These are phyloP conservation scores for Coemansia sp. DNA, from an alignment of 192 early-diverging fungal genomes.

Conservation along the genomic window DNA sequence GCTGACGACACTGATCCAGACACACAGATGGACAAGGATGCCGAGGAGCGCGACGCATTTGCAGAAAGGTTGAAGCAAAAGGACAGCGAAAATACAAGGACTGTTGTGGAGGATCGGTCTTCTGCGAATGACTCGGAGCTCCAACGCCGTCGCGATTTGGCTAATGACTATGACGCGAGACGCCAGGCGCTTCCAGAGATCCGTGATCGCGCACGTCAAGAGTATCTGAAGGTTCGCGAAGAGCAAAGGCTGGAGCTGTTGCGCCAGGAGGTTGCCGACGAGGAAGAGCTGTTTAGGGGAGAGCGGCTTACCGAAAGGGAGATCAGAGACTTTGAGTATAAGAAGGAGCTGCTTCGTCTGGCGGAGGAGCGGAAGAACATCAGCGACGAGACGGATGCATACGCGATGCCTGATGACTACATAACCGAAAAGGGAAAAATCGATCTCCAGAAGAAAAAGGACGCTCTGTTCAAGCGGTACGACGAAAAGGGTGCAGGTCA, in stretches of 20 bases:
- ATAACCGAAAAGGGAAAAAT: constrained; percentile 98
- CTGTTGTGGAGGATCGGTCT: constrained; percentile 45
- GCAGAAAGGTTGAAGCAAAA: constrained; percentile 75
- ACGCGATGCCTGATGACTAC: constrained; percentile 90
- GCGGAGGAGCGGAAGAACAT: constrained; percentile 83
- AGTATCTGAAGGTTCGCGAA: constrained; percentile 88
- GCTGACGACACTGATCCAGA: constrained; percentile 34
- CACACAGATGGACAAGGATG: constrained; percentile 61
- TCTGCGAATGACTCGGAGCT: constrained; percentile 60
- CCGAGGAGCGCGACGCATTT: constrained; percentile 89
- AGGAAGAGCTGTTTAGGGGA: constrained; percentile 76
- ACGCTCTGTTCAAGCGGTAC: constrained; percentile 85
- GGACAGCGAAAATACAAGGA: constrained; percentile 77
- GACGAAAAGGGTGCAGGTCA: constrained; percentile 64
- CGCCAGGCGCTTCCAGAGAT: constrained; percentile 69
- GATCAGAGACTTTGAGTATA: constrained; percentile 73
- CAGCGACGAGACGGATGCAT: constrained; percentile 78
- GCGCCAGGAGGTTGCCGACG: constrained; percentile 79
- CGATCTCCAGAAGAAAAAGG: constrained; percentile 90
- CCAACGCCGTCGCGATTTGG: constrained; percentile 70
- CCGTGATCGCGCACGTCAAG: constrained; percentile 85
- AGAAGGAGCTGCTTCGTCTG: constrained; percentile 78
- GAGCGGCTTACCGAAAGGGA: constrained; percentile 79
- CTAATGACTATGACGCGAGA: constrained; percentile 75
- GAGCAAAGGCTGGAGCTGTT: constrained; percentile 76